phyloP scores from a whole-genome alignment of 2,329 filamentous ascomycete genomes.

The Aspergillus sp. region DNA sequence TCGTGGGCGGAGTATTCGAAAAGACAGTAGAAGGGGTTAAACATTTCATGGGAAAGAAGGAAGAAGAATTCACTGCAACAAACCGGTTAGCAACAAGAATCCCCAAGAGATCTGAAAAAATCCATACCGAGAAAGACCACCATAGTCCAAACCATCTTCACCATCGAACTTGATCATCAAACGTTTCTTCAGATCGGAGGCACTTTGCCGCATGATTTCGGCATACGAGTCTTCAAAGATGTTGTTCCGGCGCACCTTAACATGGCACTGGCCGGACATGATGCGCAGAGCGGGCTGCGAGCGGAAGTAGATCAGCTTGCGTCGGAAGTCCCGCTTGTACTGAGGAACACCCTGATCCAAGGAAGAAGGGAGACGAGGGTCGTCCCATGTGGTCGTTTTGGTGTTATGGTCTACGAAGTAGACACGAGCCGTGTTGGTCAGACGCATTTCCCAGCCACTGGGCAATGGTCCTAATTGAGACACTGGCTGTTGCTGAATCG shows the following conservation, averaged over 20 bases:
- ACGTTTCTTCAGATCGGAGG: slow-evolving; percentile 93
- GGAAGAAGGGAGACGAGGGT: slow-evolving; percentile 88
- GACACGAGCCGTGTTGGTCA: slow-evolving; percentile 94
- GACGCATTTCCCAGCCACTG: slow-evolving; percentile 98
- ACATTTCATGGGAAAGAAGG: slow-evolving; percentile 98
- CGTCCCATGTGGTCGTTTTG: slow-evolving; percentile 99
- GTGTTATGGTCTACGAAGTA: slow-evolving; percentile 99
- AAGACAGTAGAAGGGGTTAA: slow-evolving; percentile 98
- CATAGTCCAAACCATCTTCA: slow-evolving; percentile 95
- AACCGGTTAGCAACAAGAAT: slow-evolving; percentile 18
- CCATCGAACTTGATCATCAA: slow-evolving; percentile 99
- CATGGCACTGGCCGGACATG: slow-evolving; percentile 91
- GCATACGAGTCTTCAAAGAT: slow-evolving; percentile 99
- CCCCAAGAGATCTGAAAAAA: not conserved
- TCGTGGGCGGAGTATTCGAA: slow-evolving; percentile 99
- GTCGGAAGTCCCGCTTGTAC: slow-evolving; percentile 97
- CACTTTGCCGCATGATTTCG: slow-evolving; percentile 94
- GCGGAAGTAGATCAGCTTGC: slow-evolving; percentile 98
- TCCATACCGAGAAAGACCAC: slow-evolving; percentile 72
- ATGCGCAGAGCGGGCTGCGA: slow-evolving; percentile 96
- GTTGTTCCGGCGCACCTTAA: slow-evolving; percentile 92
- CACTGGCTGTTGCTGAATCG: slow-evolving; percentile 93
- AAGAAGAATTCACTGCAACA: slow-evolving; percentile 87
- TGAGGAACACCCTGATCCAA: slow-evolving; percentile 97
- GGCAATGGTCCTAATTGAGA: slow-evolving; percentile 92